phyloP scores from a whole-genome alignment of 139 green algal species.

The Coccomyxa sp. region DNA sequence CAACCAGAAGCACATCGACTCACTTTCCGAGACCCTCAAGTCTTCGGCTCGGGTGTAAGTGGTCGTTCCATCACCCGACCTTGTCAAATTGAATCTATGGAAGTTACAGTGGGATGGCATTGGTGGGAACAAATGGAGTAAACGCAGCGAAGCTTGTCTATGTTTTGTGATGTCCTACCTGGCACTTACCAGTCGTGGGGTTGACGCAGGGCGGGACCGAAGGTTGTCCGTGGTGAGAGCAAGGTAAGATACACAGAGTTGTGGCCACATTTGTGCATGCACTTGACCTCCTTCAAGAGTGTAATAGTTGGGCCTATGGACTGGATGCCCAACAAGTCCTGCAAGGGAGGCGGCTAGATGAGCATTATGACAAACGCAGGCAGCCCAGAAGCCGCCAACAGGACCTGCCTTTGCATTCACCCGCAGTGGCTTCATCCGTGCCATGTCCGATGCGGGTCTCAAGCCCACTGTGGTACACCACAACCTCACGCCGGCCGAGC shows the following conservation, averaged over 20 bases:
- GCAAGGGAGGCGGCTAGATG: background rate
- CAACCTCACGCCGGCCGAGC: conserved; percentile 59
- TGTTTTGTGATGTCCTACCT: background rate
- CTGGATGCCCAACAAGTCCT: background rate
- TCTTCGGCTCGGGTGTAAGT: conserved; percentile 21
- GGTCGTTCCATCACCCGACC: background rate
- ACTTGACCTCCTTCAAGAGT: too few species aligned
- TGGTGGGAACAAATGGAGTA: too few species aligned
- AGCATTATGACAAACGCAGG: background rate
- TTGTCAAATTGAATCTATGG: too few species aligned
- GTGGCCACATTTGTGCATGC: too few species aligned
- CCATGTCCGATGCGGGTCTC: conserved; percentile 62
- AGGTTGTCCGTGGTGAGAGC: conserved; percentile 16
- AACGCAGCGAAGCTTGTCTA: background rate
- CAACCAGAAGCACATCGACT: conserved; percentile 13
- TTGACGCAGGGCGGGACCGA: conserved; percentile 21
- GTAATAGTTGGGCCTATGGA: too few species aligned
- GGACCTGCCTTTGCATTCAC: background rate
- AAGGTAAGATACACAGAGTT: background rate
- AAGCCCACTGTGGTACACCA: conserved; percentile 71
- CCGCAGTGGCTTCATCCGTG: conserved; percentile 19
- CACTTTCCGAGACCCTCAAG: conserved; percentile 26
- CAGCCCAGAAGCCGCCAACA: background rate
- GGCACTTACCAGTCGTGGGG: too few species aligned
- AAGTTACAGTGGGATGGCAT: too few species aligned